Conservation (phyloP, 129 eudicot genomes). For the Heracleum sosnowskyi region DNA sequence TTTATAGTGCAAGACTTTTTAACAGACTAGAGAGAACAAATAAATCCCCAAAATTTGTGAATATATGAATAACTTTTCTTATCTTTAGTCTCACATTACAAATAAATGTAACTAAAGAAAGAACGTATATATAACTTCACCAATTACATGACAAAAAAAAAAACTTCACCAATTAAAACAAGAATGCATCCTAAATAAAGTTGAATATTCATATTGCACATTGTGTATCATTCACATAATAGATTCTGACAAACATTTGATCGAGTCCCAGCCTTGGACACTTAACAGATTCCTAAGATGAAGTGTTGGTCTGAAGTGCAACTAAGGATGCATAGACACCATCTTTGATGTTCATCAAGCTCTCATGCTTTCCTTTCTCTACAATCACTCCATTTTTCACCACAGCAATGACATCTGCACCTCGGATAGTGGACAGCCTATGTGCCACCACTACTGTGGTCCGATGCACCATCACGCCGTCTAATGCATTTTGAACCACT, state of each 20-base stretch:
- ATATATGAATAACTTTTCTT: too few species aligned
- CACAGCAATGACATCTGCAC: constrained; percentile 62
- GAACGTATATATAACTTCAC: neutral
- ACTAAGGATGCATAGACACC: constrained; percentile 66
- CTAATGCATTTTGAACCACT: constrained; percentile 66
- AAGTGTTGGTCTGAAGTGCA: constrained; percentile 37
- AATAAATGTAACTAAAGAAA: too few species aligned
- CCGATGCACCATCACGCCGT: constrained; percentile 52
- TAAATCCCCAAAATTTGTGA: too few species aligned
- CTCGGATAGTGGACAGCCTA: constrained; percentile 60
- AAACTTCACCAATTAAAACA: too few species aligned
- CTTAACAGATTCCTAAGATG: constrained; percentile 2
- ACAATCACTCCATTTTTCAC: constrained; percentile 64
- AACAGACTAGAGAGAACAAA: too few species aligned
- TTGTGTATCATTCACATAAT: neutral
- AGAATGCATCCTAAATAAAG: neutral
- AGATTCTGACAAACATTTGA: neutral
- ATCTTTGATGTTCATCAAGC: constrained; percentile 47
- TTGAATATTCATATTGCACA: neutral
- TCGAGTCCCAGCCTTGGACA: neutral
- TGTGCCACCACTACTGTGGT: constrained; percentile 85
- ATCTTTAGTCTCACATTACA: too few species aligned
- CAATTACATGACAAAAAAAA: too few species aligned
- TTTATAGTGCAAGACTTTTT: too few species aligned
- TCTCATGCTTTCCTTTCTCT: constrained; percentile 68